Evolutionary conservation across 2,329 filamentous ascomycete species (phyloP), one percentile per base, ranked within the genome.

Genomic region (Sporothrix dimorphospora): DNA sequence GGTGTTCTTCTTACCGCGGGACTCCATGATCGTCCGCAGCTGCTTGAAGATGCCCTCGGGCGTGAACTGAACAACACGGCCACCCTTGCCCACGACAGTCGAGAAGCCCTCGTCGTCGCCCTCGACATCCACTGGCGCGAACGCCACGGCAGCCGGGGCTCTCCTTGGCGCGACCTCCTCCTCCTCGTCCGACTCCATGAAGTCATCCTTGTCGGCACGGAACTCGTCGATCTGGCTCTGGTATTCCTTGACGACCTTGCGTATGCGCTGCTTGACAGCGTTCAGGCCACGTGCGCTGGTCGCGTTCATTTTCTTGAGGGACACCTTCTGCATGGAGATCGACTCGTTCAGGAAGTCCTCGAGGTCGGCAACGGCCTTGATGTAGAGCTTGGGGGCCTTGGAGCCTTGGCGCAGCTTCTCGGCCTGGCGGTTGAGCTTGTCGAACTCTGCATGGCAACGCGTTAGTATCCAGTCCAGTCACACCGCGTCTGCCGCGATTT

Each of bases 1-100:
- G 76, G 96, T 98, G 86, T 98, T 98, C 89, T 99, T 99, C 87
- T 97, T 97, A 81, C 96, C 96, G 85, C 96, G 90, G 73, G 95
- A 94, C 85, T 99, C 96, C 80, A 98, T 87, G 79, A 99, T 98
- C 69, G 90, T 89, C 72, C 95, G 90, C 69, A 99, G 88, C 82
- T 98, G 94, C 87, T 99, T 99, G 82, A 98, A 92, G 79, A 99
- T 99, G 82, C 94, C 96, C 85, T 99, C 96, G 27, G 95, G 92
- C 14, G 97, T 99, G 83, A 97, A 98, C 78, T 93, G 91, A 72
- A 98, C 87, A 69, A 93, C 90, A 82, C 94, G 94, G 76, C 96
- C 96, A 77, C 94, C 93, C 81, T 93, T 93, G 74, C 93, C 94
- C 75, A 99, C 94, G 75, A 99, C 94, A 24, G 91, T 94, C 55